Evolutionary conservation across 2,329 filamentous ascomycete species (phyloP).

Genomic region (Penicillium sp.): DNA sequence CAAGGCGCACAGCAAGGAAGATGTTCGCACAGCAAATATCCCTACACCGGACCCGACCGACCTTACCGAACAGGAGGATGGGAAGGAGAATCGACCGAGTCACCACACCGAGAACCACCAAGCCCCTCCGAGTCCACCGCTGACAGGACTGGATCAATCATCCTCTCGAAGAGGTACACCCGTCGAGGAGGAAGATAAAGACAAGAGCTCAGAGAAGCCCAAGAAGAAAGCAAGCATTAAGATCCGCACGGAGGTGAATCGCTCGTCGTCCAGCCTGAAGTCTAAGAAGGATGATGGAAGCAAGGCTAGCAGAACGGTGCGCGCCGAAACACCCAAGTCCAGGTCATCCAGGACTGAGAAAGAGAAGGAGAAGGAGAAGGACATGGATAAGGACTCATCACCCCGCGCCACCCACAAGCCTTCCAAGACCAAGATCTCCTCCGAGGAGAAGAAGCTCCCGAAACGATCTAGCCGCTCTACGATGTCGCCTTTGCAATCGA

Average conservation of each 20-base stretch:
- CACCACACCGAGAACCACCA: conserved; percentile 31
- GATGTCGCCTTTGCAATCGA: conserved; percentile 38
- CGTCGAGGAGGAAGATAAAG: conserved; percentile 28
- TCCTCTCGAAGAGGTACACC: conserved; percentile 34
- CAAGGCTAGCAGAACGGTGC: conserved; percentile 37
- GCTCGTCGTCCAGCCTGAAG: conserved; percentile 44
- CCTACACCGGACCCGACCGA: conserved; percentile 74
- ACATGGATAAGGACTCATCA: conserved; percentile 29
- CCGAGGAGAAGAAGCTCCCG: conserved; percentile 33
- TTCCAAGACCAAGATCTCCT: conserved; percentile 32
- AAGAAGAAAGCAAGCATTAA: conserved; percentile 39
- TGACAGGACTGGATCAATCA: conserved; percentile 46
- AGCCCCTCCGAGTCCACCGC: conserved; percentile 50
- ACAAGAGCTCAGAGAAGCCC: conserved; percentile 35
- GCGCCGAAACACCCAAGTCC: conserved; percentile 41
- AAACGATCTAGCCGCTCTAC: conserved; percentile 34
- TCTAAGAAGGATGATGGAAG: conserved; percentile 40
- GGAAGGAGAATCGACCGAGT: conserved; percentile 32
- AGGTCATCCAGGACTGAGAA: conserved; percentile 33
- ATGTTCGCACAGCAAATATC: conserved; percentile 56
- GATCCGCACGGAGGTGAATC: conserved; percentile 39
- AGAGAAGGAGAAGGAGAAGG: not conserved
- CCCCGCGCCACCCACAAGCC: conserved; percentile 38
- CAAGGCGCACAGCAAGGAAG: conserved; percentile 90
- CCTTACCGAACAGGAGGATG: conserved; percentile 52